Conservation (phyloP, 2,329 filamentous ascomycete species). For the Paracoccidioides brasiliensis region DNA sequence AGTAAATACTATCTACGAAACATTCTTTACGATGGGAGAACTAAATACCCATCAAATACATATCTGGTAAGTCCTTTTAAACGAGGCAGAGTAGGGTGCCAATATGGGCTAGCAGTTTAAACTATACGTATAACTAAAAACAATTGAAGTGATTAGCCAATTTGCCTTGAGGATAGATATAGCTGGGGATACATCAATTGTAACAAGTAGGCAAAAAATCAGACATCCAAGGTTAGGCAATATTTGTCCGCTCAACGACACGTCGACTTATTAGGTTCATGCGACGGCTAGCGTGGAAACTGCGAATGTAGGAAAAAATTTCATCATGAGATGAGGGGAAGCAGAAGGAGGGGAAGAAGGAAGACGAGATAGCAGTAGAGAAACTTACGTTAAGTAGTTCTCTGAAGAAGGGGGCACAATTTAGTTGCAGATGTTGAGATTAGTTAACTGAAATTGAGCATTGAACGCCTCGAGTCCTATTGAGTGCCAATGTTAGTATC, state of each 20-base stretch:
- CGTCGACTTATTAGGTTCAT: constrained; percentile 36
- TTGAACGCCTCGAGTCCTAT: neutral
- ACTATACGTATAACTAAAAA: neutral
- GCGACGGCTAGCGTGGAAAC: constrained; percentile 46
- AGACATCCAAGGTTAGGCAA: constrained; percentile 41
- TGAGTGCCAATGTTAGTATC: neutral
- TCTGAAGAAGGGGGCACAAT: neutral
- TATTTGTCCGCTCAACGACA: constrained; percentile 35
- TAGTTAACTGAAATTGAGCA: too few relatives aligned
- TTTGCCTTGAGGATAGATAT: neutral
- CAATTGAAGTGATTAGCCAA: neutral
- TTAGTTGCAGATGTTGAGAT: neutral
- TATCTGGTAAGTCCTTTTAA: too few relatives aligned
- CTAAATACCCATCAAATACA: too few relatives aligned
- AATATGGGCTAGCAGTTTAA: neutral
- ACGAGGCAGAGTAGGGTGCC: too few relatives aligned
- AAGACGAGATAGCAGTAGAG: neutral
- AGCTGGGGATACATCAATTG: neutral
- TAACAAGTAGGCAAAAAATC: constrained; percentile 16
- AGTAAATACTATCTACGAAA: too few relatives aligned
- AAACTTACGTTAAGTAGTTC: constrained; percentile 15
- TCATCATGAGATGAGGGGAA: constrained; percentile 31
- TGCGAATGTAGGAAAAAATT: constrained; percentile 48
- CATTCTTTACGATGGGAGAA: too few relatives aligned
- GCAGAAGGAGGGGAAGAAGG: constrained; percentile 5